Conservation (phyloP, 805 yeast genomes). For the Cyberlindnera nakhonratchasimensis region DNA sequence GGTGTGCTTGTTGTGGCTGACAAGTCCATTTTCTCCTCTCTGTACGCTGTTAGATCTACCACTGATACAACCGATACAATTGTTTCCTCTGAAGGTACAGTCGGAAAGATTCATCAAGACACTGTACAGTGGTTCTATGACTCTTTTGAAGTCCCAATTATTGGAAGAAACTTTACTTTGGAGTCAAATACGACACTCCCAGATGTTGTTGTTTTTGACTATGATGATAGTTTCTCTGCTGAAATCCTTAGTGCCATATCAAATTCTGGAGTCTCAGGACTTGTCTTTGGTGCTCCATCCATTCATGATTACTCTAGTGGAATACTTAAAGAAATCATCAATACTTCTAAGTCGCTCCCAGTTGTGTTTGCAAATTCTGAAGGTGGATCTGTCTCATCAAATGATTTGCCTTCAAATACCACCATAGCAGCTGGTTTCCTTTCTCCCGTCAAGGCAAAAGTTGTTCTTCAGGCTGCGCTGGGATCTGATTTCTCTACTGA, state of each 20-base stretch:
- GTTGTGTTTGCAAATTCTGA: slow-evolving; percentile 39
- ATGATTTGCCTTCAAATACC: slow-evolving; percentile 9
- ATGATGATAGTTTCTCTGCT: slow-evolving; percentile 42
- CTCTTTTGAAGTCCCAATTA: slow-evolving; percentile 8
- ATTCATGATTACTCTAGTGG: slow-evolving; percentile 41
- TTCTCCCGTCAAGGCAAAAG: slow-evolving; percentile 49
- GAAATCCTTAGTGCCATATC: slow-evolving; percentile 33
- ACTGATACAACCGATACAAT: slow-evolving; percentile 46
- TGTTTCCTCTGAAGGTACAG: slow-evolving; percentile 37
- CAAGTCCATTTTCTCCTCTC: slow-evolving; percentile 43
- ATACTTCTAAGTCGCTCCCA: slow-evolving; percentile 36
- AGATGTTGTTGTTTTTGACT: slow-evolving; percentile 41
- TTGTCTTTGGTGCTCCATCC: slow-evolving; percentile 50
- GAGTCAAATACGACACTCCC: slow-evolving; percentile 18
- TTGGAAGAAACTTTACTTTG: slow-evolving; percentile 15
- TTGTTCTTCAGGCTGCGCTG: slow-evolving; percentile 47
- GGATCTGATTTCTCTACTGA: slow-evolving; percentile 36
- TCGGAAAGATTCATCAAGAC: slow-evolving; percentile 46
- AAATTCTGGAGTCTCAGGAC: slow-evolving; percentile 38
- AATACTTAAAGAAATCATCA: slow-evolving; percentile 27
- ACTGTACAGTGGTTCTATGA: slow-evolving; percentile 37
- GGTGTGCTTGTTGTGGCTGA: slow-evolving; percentile 48
- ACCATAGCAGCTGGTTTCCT: slow-evolving; percentile 50
- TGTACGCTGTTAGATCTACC: slow-evolving; percentile 47
- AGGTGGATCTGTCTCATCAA: slow-evolving; percentile 14